Evolutionary conservation across 179 eudicot species (phyloP), one percentile per base, ranked within the genome.

Genomic region (Gypsophila paniculata): DNA sequence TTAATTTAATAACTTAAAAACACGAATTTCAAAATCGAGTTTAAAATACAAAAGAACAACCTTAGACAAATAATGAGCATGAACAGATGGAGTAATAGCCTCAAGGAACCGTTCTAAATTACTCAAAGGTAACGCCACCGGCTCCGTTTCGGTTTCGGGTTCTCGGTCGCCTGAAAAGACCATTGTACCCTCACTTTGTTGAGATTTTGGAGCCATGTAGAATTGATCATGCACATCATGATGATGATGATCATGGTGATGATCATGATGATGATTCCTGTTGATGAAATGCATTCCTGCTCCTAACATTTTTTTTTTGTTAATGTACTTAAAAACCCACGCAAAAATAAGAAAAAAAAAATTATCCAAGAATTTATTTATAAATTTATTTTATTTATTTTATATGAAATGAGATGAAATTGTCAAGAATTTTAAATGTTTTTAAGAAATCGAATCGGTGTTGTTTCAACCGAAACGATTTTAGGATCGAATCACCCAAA

Each of bases 41-140:
- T 36, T 36, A 36, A 36, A 36, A 36, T 36, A 36, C 42, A 22
- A 0, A 10, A 5, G 12, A 32, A 34, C 15, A 68, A 93, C 98
- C 98, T 93, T 91, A 15, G 96, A 81, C 39, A 77, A 85, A 76
- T 81, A 78, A 83, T 89, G 97, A 73, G 89, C 97, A 26, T 79
- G 69, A 69, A 91, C 89, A 58, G 87, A 86, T 8, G 97, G 98
- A 23, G 91, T 91, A 57, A 89, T 74, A 2, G 97, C 78, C 39
- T 86, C 87, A 76, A 91, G 75, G 54, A 93, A 91, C 76, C 94
- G 82, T 66, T 88, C 89, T 17, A 91, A 72, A 81, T 93, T 93
- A 74, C 96, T 86, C 76, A 77, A 76, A 18, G 82, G 69, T 61
- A 65, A 44, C 38, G 68, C 46, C 22, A 49, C 76, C 64, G 70